These are phyloP conservation scores for Geopyxis carbonaria DNA, from an alignment of 495 filamentous ascomycete species.

Conservation along the genomic window DNA sequence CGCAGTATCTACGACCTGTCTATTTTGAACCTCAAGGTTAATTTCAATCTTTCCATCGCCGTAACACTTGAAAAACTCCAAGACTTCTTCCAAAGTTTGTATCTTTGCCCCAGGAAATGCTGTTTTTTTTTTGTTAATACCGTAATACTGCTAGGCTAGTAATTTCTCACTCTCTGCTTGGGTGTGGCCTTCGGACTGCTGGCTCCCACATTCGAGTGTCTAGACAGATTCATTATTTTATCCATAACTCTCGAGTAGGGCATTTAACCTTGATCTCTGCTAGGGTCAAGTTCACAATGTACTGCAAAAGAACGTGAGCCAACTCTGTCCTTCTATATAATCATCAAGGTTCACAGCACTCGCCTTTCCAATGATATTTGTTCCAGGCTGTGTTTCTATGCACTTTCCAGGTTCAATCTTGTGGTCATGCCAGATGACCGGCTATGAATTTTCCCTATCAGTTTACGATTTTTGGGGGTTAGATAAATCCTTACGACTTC, in stretches of 20 bases:
- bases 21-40: constrained; percentile 7
- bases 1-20: neutral
- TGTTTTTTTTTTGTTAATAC: no score
- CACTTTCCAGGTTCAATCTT: constrained; percentile 9
- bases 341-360: neutral
- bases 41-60: constrained; percentile 4
- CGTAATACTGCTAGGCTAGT: no score
- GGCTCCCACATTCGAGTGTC: constrained; percentile 11
- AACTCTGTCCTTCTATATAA: neutral
- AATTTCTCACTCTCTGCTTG: constrained; percentile 6
- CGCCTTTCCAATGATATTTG: constrained; percentile 8
- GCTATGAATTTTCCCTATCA: neutral
- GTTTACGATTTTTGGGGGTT: neutral
- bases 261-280: constrained; percentile 7
- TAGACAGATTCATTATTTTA: neutral
- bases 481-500: constrained; percentile 4
- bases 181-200: constrained; percentile 5
- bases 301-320: constrained; percentile 4
- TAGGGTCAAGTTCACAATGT: constrained; percentile 12
- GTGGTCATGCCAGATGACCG: constrained; percentile 14
- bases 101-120: constrained; percentile 3
- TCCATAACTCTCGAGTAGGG: neutral
- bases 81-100: constrained; percentile 9
- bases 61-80: constrained; percentile 9
- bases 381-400: constrained; percentile 2